Base-by-base conservation (phyloP, 1,139 yeast genomes). In the Saccharomyces pastorianus region DNA sequence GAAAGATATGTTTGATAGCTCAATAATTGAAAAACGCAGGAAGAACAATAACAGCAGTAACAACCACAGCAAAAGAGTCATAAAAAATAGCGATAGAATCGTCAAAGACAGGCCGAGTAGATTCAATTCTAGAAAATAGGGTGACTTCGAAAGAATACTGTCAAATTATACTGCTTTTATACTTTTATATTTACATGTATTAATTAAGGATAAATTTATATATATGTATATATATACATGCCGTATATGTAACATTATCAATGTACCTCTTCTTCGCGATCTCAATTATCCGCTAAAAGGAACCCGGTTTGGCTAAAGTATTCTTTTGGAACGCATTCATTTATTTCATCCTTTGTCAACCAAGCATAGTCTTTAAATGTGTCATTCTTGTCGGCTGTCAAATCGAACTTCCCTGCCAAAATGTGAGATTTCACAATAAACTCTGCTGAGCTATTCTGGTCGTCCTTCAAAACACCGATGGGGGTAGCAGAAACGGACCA, bases 401-500 rank as follows among this genome's bases (percentile, higher is more conserved):
- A 80, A 53, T 75, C 75, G 67, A 91, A 91, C 58, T 75, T 73
- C 49, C 99, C 99, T n/a, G 96, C 88, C 62, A 93, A 74, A 55
- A 93, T 88, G 68, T 89, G 96, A 48, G 96, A 86, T 71, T 89
- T 89, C 66, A 93, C 83, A 64, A 88, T 76, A 67, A 84, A 93
- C 58, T 69, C 73, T 55, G 69, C 61, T 2, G 58, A 51, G 2
- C 63, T 63, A 46, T 64, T 64, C 3, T 64, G 62, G 50, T 69
- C 72, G 51, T 69, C 71, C 59, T 75, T 72, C 56, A 82, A 65
- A 6, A 87, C 83, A 57, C 87, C 95, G 50, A 93, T 85, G 48
- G 99, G 99, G 9, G 87, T 85, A 58, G 82, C 82, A 27, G 98
- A 88, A 17, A 93, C 96, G 25, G 88, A 82, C 87, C 95, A 93